Evolutionary conservation across 441 rosid genomes (phyloP).

Genomic region (Mallotus repandus): DNA sequence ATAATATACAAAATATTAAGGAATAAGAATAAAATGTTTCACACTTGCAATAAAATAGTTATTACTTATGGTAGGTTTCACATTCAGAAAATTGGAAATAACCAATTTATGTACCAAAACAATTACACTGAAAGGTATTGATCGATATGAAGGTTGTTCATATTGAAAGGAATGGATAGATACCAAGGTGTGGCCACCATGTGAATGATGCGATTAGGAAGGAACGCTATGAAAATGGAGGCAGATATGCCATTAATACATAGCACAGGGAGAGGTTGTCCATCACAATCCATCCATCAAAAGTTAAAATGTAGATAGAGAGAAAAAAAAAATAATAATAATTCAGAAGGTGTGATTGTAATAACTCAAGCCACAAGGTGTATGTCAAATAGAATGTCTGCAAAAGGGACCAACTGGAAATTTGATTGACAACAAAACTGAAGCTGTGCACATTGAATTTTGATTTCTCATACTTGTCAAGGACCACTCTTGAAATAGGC

Average conservation of each 20-base stretch:
- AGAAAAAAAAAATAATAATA: not conserved
- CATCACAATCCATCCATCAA: conserved; percentile 29
- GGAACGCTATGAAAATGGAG: conserved; percentile 7
- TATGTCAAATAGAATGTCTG: conserved; percentile 25
- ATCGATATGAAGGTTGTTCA: too few relatives aligned
- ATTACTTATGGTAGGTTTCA: too few relatives aligned
- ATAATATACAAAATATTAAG: too few relatives aligned
- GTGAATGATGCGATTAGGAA: conserved; percentile 20
- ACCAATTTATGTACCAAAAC: too few relatives aligned
- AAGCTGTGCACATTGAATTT: conserved; percentile 17
- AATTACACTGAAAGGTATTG: too few relatives aligned
- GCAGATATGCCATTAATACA: conserved; percentile 25
- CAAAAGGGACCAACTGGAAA: conserved; percentile 30
- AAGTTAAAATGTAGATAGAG: not conserved
- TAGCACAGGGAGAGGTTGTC: conserved; percentile 18
- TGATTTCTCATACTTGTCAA: conserved; percentile 4
- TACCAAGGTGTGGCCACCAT: conserved; percentile 8
- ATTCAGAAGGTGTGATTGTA: conserved; percentile 1
- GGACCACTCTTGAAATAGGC: conserved; percentile 21
- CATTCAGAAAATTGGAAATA: too few relatives aligned
- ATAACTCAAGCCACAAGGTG: conserved; percentile 11
- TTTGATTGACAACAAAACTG: conserved; percentile 19
- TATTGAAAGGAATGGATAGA: conserved; percentile 8
- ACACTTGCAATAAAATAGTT: too few relatives aligned
- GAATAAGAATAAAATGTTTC: too few relatives aligned